Evolutionary conservation across 805 yeast species (phyloP), one percentile per base, ranked within the genome.

Genomic region (Pichia membranifaciens): DNA sequence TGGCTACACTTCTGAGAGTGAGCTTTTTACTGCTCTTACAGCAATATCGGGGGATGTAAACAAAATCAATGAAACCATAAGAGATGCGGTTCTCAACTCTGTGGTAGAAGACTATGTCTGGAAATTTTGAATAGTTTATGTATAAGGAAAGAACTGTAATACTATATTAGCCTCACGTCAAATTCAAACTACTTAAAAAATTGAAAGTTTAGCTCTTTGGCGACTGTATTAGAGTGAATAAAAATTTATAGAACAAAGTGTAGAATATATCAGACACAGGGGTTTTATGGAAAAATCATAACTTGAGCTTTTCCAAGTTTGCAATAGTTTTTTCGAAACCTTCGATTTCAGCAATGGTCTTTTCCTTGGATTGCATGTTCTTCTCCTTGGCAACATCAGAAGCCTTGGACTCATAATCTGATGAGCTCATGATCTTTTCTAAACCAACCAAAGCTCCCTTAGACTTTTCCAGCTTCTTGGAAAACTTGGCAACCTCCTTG

Each of bases 341-440:
- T 61, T 87, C 93, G 54, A 90, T 84, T 67, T 91, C 99, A 40
- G 98, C 96, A 53, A 69, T 64, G 51, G 79, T 75, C 58, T 79
- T 82, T 54, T 84, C 91, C 46, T 82, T 71, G 64, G 84, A 80
- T 60, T 75, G 74, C 58, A 62, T 63, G 56, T 91, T 91, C 52
- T 79, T 77, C 58, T 85, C 93, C 67, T 84, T 82, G 45, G 93
- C 96, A 56, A 81, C 83, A 41, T 73, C 76, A 56, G 81, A 81
- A 50, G 96, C 96, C 78, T 91, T 93, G 54, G 79, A 78, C 53
- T 83, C 84, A 64, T 89, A 91, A 68, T 90, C 96, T 56, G 82
- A 73, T 51, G 81, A 78, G 50, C 65, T 63, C 56, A 87, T 79
- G 42, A 82, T 76, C 70, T 88, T 91, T 55, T 81, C 79, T 51